Percentiles rank a stretch among this genome's conserved stretches.
Conservation (phyloP, 176 grass and related monocot species). For the Raddia guianensis region DNA sequence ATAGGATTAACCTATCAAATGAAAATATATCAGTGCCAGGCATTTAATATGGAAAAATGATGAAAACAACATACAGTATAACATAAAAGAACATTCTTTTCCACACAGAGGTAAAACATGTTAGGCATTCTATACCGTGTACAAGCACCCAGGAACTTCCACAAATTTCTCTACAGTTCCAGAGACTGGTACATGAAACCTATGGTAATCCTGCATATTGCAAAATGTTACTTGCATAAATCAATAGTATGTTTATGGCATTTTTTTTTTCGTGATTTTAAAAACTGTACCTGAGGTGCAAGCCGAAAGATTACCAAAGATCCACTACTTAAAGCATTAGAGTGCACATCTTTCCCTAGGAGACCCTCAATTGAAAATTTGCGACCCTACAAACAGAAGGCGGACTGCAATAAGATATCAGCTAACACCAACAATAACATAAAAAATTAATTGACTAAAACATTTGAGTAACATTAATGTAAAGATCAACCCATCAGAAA, state of each 20-base stretch:
- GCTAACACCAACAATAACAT: conserved; percentile 23
- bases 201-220: conserved; percentile 84
- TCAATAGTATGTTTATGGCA: neutral
- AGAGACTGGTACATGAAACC: conserved; percentile 97
- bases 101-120: conserved; percentile 9
- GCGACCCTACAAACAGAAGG: conserved; percentile 65
- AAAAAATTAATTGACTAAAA: conserved; percentile 28
- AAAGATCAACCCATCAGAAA: neutral
- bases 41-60: conserved; percentile 32
- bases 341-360: conserved; percentile 52
- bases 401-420: conserved; percentile 36
- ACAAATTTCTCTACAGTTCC: conserved; percentile 88
- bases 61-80: conserved; percentile 7
- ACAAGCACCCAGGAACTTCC: conserved; percentile 89
- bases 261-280: conserved; percentile 27
- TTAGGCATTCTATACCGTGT: conserved; percentile 63
- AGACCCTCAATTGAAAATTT: conserved; percentile 98
- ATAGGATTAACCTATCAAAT: conserved; percentile 95
- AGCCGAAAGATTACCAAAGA: conserved; percentile 95
- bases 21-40: conserved; percentile 15
- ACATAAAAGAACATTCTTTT: conserved; percentile 18
- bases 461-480: neutral
- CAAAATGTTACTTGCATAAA: conserved; percentile 27
- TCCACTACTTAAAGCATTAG: conserved; percentile 61
- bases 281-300: conserved; percentile 80